A percentile compares a stretch with the other conserved stretches of the same genome.
Evolutionary conservation across 805 yeast genomes (phyloP).

Genomic region (Candida insectalens): DNA sequence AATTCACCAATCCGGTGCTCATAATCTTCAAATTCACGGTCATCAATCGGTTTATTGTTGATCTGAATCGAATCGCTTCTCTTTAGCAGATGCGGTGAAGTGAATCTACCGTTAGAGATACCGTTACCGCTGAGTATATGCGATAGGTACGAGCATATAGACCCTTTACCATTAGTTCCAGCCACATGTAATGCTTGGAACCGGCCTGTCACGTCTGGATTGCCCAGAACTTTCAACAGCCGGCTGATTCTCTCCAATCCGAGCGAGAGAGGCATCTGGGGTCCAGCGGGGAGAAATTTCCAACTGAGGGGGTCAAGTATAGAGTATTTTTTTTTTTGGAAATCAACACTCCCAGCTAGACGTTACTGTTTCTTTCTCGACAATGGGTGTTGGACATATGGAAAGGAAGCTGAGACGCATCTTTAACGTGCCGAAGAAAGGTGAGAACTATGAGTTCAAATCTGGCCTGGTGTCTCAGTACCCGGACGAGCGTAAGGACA

Average conservation of each 20-base stretch:
- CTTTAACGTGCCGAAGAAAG: slow-evolving; percentile 49
- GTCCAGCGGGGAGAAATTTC: too few species aligned
- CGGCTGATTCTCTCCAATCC: slow-evolving; percentile 43
- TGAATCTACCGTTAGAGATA: slow-evolving; percentile 64
- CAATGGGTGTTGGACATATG: slow-evolving; percentile 20
- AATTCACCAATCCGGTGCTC: slow-evolving; percentile 31
- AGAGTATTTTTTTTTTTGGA: too few species aligned
- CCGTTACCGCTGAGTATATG: slow-evolving; percentile 44
- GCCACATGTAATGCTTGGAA: slow-evolving; percentile 80
- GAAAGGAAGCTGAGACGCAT: slow-evolving; percentile 46
- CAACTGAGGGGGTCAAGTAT: too few species aligned
- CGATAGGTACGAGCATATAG: slow-evolving; percentile 75
- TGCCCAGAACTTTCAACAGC: slow-evolving; percentile 44
- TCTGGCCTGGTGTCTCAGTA: slow-evolving; percentile 90
- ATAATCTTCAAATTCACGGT: slow-evolving; percentile 33
- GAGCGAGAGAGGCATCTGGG: slow-evolving; percentile 46
- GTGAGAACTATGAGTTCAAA: slow-evolving; percentile 84
- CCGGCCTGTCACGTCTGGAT: slow-evolving; percentile 45
- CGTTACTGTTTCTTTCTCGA: too few species aligned
- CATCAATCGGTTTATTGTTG: slow-evolving; percentile 46
- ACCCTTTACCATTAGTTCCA: slow-evolving; percentile 96
- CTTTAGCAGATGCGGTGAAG: slow-evolving; percentile 75
- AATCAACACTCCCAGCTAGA: too few species aligned
- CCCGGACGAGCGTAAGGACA: slow-evolving; percentile 91
- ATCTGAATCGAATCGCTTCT: slow-evolving; percentile 71